A percentile compares a stretch with the other conserved stretches of the same genome.
phyloP scores from a whole-genome alignment of 345 rosid genomes.

The Citrus trifoliata region DNA sequence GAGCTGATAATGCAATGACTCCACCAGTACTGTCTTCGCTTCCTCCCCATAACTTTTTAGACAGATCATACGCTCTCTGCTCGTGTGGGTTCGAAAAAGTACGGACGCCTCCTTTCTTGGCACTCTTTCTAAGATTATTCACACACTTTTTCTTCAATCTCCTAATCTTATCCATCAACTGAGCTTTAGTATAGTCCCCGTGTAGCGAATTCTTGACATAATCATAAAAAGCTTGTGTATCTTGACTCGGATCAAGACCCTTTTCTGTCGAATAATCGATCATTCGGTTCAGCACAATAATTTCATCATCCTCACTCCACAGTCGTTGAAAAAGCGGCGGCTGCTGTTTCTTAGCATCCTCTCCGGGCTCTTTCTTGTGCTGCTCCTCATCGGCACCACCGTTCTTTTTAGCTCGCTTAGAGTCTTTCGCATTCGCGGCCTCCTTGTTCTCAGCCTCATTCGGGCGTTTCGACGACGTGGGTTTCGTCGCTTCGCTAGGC shows the following conservation, averaged over 20 bases:
- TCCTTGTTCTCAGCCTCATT: neutral
- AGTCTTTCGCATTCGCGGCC: neutral
- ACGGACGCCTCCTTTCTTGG: conserved; percentile 21
- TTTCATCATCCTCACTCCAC: conserved; percentile 51
- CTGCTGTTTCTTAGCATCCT: conserved; percentile 34
- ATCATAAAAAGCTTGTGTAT: conserved; percentile 35
- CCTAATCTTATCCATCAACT: conserved; percentile 41
- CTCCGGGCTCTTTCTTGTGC: conserved; percentile 27
- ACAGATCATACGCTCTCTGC: conserved; percentile 28
- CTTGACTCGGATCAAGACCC: conserved; percentile 30
- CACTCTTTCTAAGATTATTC: conserved; percentile 7
- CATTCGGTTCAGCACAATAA: conserved; percentile 41
- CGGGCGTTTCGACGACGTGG: conserved; percentile 20
- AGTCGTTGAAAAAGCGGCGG: conserved; percentile 34
- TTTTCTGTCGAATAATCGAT: conserved; percentile 30
- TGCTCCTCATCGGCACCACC: conserved; percentile 2
- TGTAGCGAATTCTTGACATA: conserved; percentile 41
- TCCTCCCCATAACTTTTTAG: conserved; percentile 32
- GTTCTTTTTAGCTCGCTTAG: conserved; percentile 33
- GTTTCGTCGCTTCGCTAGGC: conserved; percentile 9
- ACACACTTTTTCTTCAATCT: conserved; percentile 41
- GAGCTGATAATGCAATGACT: neutral
- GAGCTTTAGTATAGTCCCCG: conserved; percentile 27
- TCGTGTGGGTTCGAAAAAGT: conserved; percentile 29
- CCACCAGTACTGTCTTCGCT: neutral